Conservation (phyloP, 345 rosid genomes). For the Gossypium sturtianum region DNA sequence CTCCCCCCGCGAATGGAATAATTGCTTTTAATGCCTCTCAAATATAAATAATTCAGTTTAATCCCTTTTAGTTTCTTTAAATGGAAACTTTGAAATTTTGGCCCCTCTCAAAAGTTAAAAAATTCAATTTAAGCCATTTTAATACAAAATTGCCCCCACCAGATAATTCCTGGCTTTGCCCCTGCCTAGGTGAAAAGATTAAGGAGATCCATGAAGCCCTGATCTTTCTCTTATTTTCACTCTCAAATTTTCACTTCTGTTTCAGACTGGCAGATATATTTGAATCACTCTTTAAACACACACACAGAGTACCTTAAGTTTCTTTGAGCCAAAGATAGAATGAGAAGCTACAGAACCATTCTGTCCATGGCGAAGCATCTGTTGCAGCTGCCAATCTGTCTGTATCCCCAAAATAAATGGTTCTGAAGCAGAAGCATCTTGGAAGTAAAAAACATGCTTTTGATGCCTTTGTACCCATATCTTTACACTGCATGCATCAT, state of each 20-base stretch:
- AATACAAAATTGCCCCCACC: too few relatives aligned
- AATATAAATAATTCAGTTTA: too few relatives aligned
- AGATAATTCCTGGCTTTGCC: too few relatives aligned
- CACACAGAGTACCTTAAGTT: slow-evolving; percentile 36
- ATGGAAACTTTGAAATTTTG: too few relatives aligned
- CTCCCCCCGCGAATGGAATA: too few relatives aligned
- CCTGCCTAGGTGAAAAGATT: too few relatives aligned
- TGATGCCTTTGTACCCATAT: slow-evolving; percentile 48
- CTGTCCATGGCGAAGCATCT: slow-evolving; percentile 44
- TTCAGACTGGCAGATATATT: not conserved
- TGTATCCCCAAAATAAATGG: slow-evolving; percentile 46
- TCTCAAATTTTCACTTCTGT: not conserved
- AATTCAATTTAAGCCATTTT: too few relatives aligned
- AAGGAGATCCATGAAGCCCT: not conserved
- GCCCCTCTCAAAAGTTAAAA: too few relatives aligned
- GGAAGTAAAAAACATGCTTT: slow-evolving; percentile 45
- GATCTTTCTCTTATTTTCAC: slow-evolving; percentile 5
- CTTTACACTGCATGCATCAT: slow-evolving; percentile 38
- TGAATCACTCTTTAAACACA: not conserved
- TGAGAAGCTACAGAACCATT: slow-evolving; percentile 37
- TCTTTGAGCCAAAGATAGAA: slow-evolving; percentile 47
- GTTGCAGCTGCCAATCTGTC: slow-evolving; percentile 60
- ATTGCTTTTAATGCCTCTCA: too few relatives aligned
- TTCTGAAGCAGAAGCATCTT: slow-evolving; percentile 28
- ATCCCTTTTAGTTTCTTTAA: too few relatives aligned